These are phyloP conservation scores for Exidia glandulosa DNA, from an alignment of 768 basidiomycete species.

Conservation along the genomic window DNA sequence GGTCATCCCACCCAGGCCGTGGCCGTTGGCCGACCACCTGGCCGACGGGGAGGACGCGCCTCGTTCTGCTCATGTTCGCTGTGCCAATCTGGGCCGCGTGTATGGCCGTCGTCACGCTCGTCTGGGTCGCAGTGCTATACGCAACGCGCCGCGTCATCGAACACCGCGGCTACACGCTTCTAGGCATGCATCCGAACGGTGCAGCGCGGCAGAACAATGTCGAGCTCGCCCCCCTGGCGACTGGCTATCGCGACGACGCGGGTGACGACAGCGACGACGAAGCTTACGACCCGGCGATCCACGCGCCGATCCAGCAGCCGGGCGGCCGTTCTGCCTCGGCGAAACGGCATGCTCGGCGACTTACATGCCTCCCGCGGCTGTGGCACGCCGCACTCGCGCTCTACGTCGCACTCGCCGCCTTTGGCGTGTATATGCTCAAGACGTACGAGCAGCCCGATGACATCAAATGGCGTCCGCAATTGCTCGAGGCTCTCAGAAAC, in stretches of 20 bases:
- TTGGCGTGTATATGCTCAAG: background rate
- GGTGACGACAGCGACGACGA: background rate
- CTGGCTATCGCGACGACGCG: background rate
- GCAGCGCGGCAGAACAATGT: background rate
- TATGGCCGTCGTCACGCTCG: background rate
- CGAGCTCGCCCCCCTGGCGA: background rate
- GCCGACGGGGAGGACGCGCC: background rate
- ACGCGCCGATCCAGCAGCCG: too few species aligned
- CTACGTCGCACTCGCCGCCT: background rate
- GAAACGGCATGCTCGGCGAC: background rate
- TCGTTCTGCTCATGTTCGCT: background rate
- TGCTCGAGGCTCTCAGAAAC: constrained; percentile 12
- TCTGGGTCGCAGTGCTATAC: background rate
- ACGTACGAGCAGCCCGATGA: constrained; percentile 17
- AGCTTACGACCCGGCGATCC: background rate
- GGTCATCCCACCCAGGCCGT: background rate
- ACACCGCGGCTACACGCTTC: background rate
- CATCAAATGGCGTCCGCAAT: constrained; percentile 13
- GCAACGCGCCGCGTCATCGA: background rate
- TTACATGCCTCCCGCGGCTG: background rate
- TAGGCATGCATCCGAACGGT: background rate
- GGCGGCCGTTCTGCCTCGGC: background rate
- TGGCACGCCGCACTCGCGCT: background rate
- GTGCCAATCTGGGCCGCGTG: background rate
- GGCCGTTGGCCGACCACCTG: background rate